phyloP scores from a whole-genome alignment of 495 filamentous ascomycete genomes.

The Copromyces sp. region DNA sequence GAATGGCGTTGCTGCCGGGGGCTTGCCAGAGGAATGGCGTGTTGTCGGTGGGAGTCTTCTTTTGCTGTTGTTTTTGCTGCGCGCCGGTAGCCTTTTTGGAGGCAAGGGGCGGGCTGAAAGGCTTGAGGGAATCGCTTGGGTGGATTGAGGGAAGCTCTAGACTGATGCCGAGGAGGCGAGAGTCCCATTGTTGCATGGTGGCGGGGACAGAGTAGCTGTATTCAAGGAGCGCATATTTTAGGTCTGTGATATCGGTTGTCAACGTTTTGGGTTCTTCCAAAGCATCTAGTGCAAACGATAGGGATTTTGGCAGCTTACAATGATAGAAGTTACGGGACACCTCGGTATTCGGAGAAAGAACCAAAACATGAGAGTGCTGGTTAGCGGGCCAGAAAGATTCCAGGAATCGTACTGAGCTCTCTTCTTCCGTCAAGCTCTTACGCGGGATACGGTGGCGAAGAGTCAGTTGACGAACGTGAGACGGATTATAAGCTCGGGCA shows the following conservation, averaged over 20 bases:
- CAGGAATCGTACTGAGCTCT: conserved; percentile 59
- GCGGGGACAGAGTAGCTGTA: conserved; percentile 57
- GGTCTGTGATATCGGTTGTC: conserved; percentile 18
- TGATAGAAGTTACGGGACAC: conserved; percentile 68
- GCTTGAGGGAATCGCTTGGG: conserved; percentile 39
- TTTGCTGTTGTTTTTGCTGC: conserved; percentile 12
- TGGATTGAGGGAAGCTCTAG: conserved; percentile 59
- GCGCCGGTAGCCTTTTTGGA: conserved; percentile 15
- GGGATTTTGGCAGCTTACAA: conserved; percentile 36
- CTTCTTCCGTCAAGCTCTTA: conserved; percentile 41
- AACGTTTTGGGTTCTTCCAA: not conserved
- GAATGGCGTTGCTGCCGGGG: conserved; percentile 65
- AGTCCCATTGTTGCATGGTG: conserved; percentile 30
- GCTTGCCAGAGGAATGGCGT: conserved; percentile 72
- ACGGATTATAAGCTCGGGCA: conserved; percentile 22
- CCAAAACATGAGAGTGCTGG: conserved; percentile 55
- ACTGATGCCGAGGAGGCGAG: conserved; percentile 59
- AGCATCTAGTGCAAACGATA: not conserved
- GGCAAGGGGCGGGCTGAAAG: conserved; percentile 40
- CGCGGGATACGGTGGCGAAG: conserved; percentile 61
- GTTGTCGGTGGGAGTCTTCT: conserved; percentile 13
- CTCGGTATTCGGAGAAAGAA: conserved; percentile 68
- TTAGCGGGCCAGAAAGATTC: conserved; percentile 73
- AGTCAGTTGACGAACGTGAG: conserved; percentile 41
- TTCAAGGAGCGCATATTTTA: conserved; percentile 62